These are phyloP conservation scores for Aspergillus nomiae DNA, from an alignment of 2,329 filamentous ascomycete species.

Conservation along the genomic window DNA sequence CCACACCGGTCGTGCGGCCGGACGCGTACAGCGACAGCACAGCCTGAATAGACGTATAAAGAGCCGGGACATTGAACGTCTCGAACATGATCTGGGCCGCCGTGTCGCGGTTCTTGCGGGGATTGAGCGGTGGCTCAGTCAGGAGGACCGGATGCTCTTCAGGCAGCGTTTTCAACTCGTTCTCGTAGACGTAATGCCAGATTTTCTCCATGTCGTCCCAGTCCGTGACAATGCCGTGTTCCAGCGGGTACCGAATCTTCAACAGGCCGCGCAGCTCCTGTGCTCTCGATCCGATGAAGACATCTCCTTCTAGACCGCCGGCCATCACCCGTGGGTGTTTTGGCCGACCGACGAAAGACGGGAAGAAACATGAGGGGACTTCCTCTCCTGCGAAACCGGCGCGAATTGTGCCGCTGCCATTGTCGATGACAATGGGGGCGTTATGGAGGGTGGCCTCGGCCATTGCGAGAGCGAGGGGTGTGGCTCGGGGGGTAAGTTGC, in stretches of 20 bases:
- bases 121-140: constrained; percentile 94
- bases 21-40: constrained; percentile 95
- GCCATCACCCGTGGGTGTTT: constrained; percentile 94
- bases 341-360: constrained; percentile 92
- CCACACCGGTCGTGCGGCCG: constrained; percentile 92
- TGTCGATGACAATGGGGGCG: constrained; percentile 97
- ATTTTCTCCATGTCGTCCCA: constrained; percentile 99
- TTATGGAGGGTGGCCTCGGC: constrained; percentile 78
- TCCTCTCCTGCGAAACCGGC: constrained; percentile 97
- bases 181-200: constrained; percentile 96
- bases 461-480: constrained; percentile 48
- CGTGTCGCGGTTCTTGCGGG: constrained; percentile 90
- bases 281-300: constrained; percentile 92
- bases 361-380: constrained; percentile 93
- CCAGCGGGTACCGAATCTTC: constrained; percentile 93
- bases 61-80: constrained; percentile 94
- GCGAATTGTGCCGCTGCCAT: constrained; percentile 95
- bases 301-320: constrained; percentile 93
- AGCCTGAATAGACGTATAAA: constrained; percentile 96
- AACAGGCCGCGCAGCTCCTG: constrained; percentile 87
- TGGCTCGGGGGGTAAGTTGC: constrained; percentile 13
- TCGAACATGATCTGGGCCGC: constrained; percentile 98
- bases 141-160: constrained; percentile 98
- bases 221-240: constrained; percentile 97
- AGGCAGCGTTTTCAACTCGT: constrained; percentile 92